These are phyloP conservation scores for Notholithocarpus densiflorus DNA, from an alignment of 306 rosid genomes.

Conservation along the genomic window DNA sequence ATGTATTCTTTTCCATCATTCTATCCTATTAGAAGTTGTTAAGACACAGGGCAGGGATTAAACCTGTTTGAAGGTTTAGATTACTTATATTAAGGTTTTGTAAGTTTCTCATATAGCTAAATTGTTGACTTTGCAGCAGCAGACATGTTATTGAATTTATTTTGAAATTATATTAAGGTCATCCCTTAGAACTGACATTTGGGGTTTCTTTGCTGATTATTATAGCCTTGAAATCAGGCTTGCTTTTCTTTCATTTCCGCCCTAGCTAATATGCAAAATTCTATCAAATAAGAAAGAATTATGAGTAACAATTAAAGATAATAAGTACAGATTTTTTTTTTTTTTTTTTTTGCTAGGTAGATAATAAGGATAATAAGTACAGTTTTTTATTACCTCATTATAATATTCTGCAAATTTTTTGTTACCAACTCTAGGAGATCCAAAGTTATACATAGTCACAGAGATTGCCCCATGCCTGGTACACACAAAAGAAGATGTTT, in stretches of 20 bases:
- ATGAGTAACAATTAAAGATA: background rate
- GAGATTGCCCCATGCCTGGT: conserved; percentile 64
- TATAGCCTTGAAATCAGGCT: background rate
- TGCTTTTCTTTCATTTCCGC: background rate
- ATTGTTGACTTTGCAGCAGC: background rate
- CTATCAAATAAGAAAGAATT: conserved; percentile 14
- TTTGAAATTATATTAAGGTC: background rate
- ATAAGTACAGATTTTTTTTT: background rate
- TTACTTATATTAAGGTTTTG: background rate
- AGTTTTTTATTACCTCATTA: conserved; percentile 62
- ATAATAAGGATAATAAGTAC: background rate
- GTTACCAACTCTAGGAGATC: conserved; percentile 99
- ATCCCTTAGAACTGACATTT: background rate
- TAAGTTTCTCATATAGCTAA: background rate
- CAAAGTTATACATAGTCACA: conserved; percentile 90
- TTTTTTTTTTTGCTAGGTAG: too few species aligned
- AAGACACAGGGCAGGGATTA: background rate
- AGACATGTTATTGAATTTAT: background rate
- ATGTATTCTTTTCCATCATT: too few species aligned
- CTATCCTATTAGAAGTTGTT: background rate
- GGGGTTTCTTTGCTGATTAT: background rate
- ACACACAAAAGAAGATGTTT: conserved; percentile 14
- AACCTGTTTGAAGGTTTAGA: background rate
- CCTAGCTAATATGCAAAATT: conserved; percentile 3
- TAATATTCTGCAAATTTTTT: conserved; percentile 82